Percentiles rank a stretch among this genome's conserved stretches.
Evolutionary conservation across 495 filamentous ascomycete species (phyloP).

Genomic region (Aspergillus coremiiformis): DNA sequence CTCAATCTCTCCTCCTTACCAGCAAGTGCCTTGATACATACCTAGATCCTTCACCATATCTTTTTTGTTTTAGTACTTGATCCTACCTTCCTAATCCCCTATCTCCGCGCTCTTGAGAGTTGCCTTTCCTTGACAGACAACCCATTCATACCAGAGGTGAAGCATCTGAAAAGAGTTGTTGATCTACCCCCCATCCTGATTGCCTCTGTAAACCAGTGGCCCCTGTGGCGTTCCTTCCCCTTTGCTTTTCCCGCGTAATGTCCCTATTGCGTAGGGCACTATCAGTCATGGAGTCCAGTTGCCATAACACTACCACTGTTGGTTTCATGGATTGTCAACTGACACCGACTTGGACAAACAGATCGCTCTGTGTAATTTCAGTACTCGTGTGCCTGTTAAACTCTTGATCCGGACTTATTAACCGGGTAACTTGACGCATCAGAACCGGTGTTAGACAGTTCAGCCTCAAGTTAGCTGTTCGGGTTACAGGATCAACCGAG

Average conservation of each 20-base stretch:
- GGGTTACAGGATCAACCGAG: not conserved
- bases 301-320: conserved; percentile 13
- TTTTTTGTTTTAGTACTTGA: not conserved
- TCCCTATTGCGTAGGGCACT: conserved; percentile 19
- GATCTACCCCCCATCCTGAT: not conserved
- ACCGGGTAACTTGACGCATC: not conserved
- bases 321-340: conserved; percentile 14
- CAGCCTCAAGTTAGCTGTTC: not conserved
- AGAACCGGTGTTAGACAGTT: not conserved
- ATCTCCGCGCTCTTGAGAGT: not conserved
- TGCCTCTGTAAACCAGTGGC: not conserved
- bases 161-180: not conserved
- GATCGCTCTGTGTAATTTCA: conserved; percentile 12
- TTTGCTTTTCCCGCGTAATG: conserved; percentile 13
- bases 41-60: not conserved
- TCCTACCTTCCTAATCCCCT: not conserved
- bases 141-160: conserved; percentile 6
- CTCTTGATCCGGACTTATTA: not conserved
- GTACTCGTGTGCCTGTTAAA: not conserved
- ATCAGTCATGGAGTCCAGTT: conserved; percentile 7
- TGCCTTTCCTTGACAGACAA: not conserved
- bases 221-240: not conserved
- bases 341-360: conserved; percentile 15
- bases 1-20: not conserved
- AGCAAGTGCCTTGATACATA: not conserved